These are phyloP conservation scores for Aspergillus aculeatus DNA, from an alignment of 2,329 filamentous ascomycete species.

Conservation along the genomic window DNA sequence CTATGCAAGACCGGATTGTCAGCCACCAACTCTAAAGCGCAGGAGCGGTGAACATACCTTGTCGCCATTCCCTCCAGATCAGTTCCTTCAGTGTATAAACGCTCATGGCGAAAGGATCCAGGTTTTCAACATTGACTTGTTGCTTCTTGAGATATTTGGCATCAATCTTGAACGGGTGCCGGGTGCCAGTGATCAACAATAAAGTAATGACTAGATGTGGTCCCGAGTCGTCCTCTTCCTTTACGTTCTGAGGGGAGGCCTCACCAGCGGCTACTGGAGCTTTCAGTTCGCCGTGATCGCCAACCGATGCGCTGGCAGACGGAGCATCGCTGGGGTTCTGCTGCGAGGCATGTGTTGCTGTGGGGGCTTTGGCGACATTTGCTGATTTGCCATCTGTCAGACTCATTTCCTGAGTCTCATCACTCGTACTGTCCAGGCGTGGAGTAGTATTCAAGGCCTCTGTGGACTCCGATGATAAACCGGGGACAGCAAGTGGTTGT, in stretches of 20 bases:
- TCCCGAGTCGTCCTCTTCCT: conserved; percentile 40
- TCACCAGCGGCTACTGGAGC: conserved; percentile 17
- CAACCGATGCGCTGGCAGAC: conserved; percentile 17
- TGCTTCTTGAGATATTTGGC: conserved; percentile 80
- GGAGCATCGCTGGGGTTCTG: conserved; percentile 14
- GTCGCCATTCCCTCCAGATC: conserved; percentile 88
- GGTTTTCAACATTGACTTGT: conserved; percentile 71
- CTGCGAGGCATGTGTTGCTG: conserved; percentile 17
- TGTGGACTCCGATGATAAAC: conserved; percentile 10
- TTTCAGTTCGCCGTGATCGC: conserved; percentile 27
- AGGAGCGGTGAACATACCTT: conserved; percentile 48
- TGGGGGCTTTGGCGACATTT: conserved; percentile 23
- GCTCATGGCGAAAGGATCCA: conserved; percentile 84
- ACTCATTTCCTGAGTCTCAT: conserved; percentile 8
- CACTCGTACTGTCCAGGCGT: conserved; percentile 15
- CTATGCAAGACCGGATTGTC: conserved; percentile 32
- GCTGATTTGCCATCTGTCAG: conserved; percentile 20
- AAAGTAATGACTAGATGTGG: conserved; percentile 65
- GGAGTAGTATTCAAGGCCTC: conserved; percentile 12
- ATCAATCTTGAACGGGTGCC: conserved; percentile 88
- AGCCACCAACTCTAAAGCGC: background rate
- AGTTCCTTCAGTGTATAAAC: conserved; percentile 93
- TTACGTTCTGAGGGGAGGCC: conserved; percentile 26
- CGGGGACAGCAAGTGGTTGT: conserved; percentile 16
- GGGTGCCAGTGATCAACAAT: conserved; percentile 74